A percentile compares a stretch with the other conserved stretches of the same genome.
Conservation (phyloP, 495 filamentous ascomycete genomes). For the Pyrenopolyporus hunteri region DNA sequence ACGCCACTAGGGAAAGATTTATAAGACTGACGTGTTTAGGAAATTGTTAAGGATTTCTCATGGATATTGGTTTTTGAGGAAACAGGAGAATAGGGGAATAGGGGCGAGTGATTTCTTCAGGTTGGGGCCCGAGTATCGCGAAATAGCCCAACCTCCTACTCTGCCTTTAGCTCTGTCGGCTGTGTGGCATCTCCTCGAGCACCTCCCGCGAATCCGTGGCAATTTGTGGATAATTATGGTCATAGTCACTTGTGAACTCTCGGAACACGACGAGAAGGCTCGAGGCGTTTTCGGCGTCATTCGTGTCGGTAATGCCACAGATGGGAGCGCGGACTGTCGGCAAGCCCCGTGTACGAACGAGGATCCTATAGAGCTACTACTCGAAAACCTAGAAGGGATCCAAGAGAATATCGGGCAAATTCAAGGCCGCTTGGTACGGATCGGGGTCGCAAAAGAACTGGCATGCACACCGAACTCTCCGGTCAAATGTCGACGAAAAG, state of each 20-base stretch:
- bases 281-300: neutral
- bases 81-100: too few relatives aligned
- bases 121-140: too few relatives aligned
- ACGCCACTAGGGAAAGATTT: too few relatives aligned
- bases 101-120: too few relatives aligned
- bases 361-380: neutral
- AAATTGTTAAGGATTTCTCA: too few relatives aligned
- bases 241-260: neutral
- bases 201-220: neutral
- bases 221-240: neutral
- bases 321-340: neutral
- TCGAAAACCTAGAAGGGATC: neutral
- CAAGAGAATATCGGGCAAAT: neutral
- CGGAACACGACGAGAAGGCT: neutral
- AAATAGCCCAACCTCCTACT: neutral
- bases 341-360: neutral
- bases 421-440: slow-evolving; percentile 3
- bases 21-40: too few relatives aligned
- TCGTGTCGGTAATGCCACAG: neutral
- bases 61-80: too few relatives aligned
- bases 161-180: neutral
- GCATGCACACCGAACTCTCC: neutral
- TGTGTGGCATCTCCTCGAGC: neutral
- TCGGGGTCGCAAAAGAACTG: neutral
- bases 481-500: neutral